Base-by-base conservation (phyloP, 2,329 filamentous ascomycete genomes). In the Fusarium nanum region DNA sequence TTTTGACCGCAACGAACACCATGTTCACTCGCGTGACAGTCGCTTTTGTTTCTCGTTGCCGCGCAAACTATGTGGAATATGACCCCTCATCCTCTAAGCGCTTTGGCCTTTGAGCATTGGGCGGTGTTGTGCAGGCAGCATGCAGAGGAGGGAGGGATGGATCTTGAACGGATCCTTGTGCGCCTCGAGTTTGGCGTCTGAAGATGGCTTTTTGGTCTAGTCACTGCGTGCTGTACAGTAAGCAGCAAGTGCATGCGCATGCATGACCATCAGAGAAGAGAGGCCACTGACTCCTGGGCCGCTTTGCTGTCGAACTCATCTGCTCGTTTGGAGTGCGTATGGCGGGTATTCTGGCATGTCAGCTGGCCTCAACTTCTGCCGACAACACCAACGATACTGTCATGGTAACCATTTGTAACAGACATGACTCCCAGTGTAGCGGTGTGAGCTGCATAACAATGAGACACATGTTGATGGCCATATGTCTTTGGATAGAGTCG, bases 1-100 rank as follows among this genome's bases (percentile, higher is more conserved):
- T 22, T 49, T 67, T 71, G 67, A 71, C 68, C 68, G 52, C 64
- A 71, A 68, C 23, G 60, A 65, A 67, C 48, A 65, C 56, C 55
- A 60, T 55, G 49, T 50, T 53, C 50, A 68, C 64, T 71, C 58
- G 50, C 55, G 52, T 70, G 64, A 65, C 64, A 34, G 58, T 27
- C 40, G 50, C 45, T 47, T 45, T 47, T 53, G 30, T 56, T 48
- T 46, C 32, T 60, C 23, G 25, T 30, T 50, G n/a, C 48, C 45
- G 45, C 55, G 49, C 49, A 34, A 41, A 52, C 49, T 52, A 50
- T 49, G 53, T 50, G 58, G 55, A 46, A 56, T 46, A 28, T 30
- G 46, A 55, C 54, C 56, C 63, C 40, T 70, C 63, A 25, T 56
- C 34, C 55, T 49, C 56, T 46, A 56, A 55, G 48, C 61, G 63